Conservation (phyloP, 768 basidiomycete species). For the Pleurotus cornucopiae region DNA sequence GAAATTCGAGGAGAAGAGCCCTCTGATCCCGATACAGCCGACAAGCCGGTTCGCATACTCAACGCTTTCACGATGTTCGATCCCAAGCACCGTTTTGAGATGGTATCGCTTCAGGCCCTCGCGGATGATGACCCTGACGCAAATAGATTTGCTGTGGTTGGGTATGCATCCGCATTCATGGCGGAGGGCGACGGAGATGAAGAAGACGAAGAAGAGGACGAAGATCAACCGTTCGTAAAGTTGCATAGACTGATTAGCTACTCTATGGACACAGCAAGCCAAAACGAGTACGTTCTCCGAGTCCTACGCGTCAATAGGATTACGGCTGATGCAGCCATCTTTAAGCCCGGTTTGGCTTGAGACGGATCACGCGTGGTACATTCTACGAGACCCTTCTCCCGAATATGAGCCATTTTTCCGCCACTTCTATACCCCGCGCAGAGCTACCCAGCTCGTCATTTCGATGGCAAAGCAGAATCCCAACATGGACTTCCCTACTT, state of each 20-base stretch:
- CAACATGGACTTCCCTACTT: slow-evolving; percentile 24
- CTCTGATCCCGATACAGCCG: slow-evolving; percentile 26
- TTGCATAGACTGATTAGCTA: slow-evolving; percentile 41
- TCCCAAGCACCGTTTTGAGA: slow-evolving; percentile 33
- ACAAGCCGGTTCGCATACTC: slow-evolving; percentile 56
- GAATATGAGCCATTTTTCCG: slow-evolving; percentile 39
- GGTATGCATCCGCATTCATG: slow-evolving; percentile 42
- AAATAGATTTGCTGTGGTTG: slow-evolving; percentile 49
- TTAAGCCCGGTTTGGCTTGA: slow-evolving; percentile 62
- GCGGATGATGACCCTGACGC: slow-evolving; percentile 37
- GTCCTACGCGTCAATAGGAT: background rate
- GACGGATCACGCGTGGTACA: slow-evolving; percentile 62
- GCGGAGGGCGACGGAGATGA: slow-evolving; percentile 54
- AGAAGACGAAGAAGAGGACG: slow-evolving; percentile 51
- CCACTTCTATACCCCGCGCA: slow-evolving; percentile 47
- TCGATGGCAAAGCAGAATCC: slow-evolving; percentile 28
- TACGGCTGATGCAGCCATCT: too few relatives aligned
- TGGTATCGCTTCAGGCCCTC: slow-evolving; percentile 45
- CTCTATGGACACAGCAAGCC: slow-evolving; percentile 46
- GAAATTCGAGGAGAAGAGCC: slow-evolving; percentile 39
- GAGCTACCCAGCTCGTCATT: slow-evolving; percentile 46
- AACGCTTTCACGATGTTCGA: slow-evolving; percentile 62
- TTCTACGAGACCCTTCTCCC: slow-evolving; percentile 42
- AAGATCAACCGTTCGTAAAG: slow-evolving; percentile 35
- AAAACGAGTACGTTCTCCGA: slow-evolving; percentile 41